A percentile compares a stretch with the other conserved stretches of the same genome.
These are phyloP conservation scores for Boletellus sp. DNA, from an alignment of 768 basidiomycete genomes.

Conservation along the genomic window DNA sequence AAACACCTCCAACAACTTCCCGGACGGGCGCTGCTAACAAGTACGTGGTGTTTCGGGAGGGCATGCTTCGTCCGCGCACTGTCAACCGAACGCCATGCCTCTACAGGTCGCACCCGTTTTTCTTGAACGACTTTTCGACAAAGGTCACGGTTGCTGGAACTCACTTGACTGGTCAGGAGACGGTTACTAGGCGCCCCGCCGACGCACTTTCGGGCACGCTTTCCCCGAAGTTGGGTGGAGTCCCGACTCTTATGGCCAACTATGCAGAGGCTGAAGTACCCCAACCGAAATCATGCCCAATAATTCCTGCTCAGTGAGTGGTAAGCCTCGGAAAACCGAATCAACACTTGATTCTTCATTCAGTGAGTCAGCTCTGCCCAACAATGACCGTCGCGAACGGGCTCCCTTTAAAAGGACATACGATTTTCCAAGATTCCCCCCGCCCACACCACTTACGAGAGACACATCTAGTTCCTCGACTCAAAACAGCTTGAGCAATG, in stretches of 20 bases:
- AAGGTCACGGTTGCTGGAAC: not conserved
- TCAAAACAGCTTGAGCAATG: not conserved
- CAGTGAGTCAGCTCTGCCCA: constrained; percentile 4
- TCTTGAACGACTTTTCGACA: constrained; percentile 14
- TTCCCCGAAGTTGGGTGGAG: not conserved
- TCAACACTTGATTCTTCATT: not conserved
- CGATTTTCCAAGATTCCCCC: not conserved
- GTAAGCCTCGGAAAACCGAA: not conserved
- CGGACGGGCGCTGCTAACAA: not conserved
- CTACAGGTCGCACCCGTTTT: constrained; percentile 20
- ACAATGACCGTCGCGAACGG: not conserved
- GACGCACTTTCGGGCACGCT: not conserved
- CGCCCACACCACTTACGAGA: not conserved
- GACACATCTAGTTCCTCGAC: constrained; percentile 1
- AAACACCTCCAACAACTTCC: constrained; percentile 7
- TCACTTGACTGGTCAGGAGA: not conserved
- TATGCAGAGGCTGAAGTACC: not conserved
- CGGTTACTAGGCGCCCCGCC: not conserved
- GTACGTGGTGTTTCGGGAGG: constrained; percentile 15
- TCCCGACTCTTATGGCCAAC: not conserved
- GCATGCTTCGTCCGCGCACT: constrained; percentile 10
- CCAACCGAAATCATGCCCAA: not conserved
- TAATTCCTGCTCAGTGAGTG: constrained; percentile 10
- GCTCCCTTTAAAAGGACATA: not conserved
- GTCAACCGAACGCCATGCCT: constrained; percentile 3